Evolutionary conservation across 441 rosid genomes (phyloP).

Genomic region (Pelargonium myrrhifolium): DNA sequence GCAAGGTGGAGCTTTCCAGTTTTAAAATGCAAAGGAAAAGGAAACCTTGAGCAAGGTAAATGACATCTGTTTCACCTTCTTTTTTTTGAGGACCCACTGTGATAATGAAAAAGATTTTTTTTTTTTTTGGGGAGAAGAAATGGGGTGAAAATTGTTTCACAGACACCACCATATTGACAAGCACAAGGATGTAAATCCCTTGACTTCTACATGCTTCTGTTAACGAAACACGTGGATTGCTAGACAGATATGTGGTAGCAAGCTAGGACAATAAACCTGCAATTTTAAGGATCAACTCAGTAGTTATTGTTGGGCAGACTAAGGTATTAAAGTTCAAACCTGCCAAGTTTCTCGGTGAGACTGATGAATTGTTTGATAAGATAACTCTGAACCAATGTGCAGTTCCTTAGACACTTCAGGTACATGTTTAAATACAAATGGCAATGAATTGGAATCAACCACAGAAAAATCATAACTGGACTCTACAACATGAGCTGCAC

Average conservation of each 20-base stretch:
- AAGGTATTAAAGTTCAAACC: constrained; percentile 39
- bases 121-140: no score
- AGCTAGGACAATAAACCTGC: constrained; percentile 8
- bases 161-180: neutral
- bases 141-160: neutral
- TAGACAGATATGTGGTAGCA: neutral
- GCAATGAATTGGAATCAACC: constrained; percentile 73
- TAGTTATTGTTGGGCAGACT: neutral
- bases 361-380: constrained; percentile 36
- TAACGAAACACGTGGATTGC: neutral
- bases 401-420: constrained; percentile 64
- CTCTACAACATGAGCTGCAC: constrained; percentile 45
- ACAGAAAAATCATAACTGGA: constrained; percentile 69
- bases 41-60: no score
- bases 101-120: no score
- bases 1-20: no score
- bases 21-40: no score
- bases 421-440: constrained; percentile 58
- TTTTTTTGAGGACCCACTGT: no score
- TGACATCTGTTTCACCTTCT: no score
- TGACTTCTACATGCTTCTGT: neutral
- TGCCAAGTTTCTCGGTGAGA: constrained; percentile 53
- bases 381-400: constrained; percentile 41
- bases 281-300: neutral
- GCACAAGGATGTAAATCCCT: neutral